Base-by-base conservation (phyloP, 495 filamentous ascomycete species). In the Aspergillus conjunctus region DNA sequence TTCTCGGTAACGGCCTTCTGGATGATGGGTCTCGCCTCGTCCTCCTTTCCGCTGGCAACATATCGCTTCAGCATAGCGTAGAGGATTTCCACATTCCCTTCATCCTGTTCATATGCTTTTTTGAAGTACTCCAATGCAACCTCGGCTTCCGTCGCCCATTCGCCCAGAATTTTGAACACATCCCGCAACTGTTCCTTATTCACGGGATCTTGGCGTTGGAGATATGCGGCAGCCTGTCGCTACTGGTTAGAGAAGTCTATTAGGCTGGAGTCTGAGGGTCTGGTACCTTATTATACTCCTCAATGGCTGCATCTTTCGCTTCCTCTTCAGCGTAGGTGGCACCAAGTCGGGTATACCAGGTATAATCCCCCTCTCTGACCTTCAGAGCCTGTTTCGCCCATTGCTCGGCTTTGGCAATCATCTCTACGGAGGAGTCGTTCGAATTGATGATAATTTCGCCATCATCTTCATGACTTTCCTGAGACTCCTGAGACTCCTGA, bases 281-380 rank as follows among this genome's bases (percentile, higher is more conserved):
- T 57, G 52, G n/a, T 51, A 63, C 60, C 54, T 63, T 20, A n/a
- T 58, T 31, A 54, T 58, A 63, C 15, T 63, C n/a, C 41, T 54
- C 54, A 4, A 58, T 54, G 18, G 60, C 60, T 37, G 49, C 41
- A 22, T 20, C 30, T 0, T 14, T 15, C 7, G 58, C 49, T 7
- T 18, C 4, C 33, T 20, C 4, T 7, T 8, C 32, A 6, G n/a
- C 12, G 17, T 58, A 63, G 6, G 48, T 63, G 4, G 11, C 18
- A 6, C 37, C 60, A 7, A 63, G 14, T n/a, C 54, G 37, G 10
- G 21, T 63, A 39, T 49, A 58, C 55, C 55, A 58, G 7, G 49
- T 58, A 20, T 31, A 48, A 50, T 63, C 60, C 3, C 53, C 60
- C 11, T 63, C 54, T 5, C 7, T 22, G 5, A 58, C 41, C 1